A percentile compares a stretch with the other conserved stretches of the same genome.
phyloP scores from a whole-genome alignment of 495 filamentous ascomycete species.

The Penicillium robsamsonii region DNA sequence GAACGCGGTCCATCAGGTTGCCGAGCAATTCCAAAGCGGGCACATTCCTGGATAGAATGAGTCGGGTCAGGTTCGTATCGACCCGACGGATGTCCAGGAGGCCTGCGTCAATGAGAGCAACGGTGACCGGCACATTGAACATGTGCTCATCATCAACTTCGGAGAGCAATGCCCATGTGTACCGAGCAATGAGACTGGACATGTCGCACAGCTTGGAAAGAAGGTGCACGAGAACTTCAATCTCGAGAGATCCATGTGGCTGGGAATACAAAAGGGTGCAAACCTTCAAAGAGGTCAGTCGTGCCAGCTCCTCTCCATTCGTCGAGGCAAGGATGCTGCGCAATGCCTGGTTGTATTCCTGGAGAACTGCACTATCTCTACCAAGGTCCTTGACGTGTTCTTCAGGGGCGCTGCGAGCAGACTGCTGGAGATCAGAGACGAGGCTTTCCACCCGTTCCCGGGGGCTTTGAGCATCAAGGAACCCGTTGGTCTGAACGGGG shows the following conservation, averaged over 20 bases:
- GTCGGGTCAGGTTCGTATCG: conserved; percentile 71
- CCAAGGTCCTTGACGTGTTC: conserved; percentile 69
- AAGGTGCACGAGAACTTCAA: conserved; percentile 81
- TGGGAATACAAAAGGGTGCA: conserved; percentile 67
- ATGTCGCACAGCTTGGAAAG: conserved; percentile 78
- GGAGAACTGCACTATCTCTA: conserved; percentile 59
- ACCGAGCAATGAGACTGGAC: conserved; percentile 69
- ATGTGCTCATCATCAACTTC: conserved; percentile 69
- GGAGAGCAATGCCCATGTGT: conserved; percentile 62
- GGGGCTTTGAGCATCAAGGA: conserved; percentile 60
- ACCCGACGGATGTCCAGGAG: conserved; percentile 78
- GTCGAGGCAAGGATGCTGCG: conserved; percentile 48
- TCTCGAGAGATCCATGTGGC: conserved; percentile 58
- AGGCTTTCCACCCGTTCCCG: conserved; percentile 66
- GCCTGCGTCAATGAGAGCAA: conserved; percentile 67
- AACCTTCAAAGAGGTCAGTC: conserved; percentile 66
- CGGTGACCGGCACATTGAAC: conserved; percentile 73
- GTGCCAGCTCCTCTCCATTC: conserved; percentile 63
- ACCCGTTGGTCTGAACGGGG: conserved; percentile 56
- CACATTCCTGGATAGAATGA: conserved; percentile 64
- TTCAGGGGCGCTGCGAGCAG: conserved; percentile 62
- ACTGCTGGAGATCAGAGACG: conserved; percentile 66
- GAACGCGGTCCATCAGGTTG: conserved; percentile 68
- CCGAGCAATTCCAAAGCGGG: conserved; percentile 72
- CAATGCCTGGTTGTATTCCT: conserved; percentile 58